A percentile compares a stretch with the other conserved stretches of the same genome.
phyloP scores from a whole-genome alignment of 2,329 filamentous ascomycete genomes.

The Diaporthe sp. region DNA sequence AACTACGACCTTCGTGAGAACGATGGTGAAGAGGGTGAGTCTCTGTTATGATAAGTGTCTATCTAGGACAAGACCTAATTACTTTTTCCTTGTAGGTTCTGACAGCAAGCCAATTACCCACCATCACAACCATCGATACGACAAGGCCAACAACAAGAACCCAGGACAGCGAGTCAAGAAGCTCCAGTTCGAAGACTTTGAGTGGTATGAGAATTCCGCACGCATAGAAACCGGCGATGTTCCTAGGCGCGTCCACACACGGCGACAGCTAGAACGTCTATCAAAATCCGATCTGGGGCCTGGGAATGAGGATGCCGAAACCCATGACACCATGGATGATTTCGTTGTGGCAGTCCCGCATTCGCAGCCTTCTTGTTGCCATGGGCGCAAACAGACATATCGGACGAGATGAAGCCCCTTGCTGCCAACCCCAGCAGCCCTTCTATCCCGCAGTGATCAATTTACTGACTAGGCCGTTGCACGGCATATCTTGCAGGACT shows the following conservation, averaged over 20 bases:
- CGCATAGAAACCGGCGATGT: background rate
- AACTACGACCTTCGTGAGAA: conserved; percentile 94
- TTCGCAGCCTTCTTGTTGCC: conserved; percentile 25
- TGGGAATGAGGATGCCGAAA: conserved; percentile 27
- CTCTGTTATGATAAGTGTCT: background rate
- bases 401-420: conserved; percentile 33
- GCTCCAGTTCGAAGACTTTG: conserved; percentile 95
- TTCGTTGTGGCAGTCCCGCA: conserved; percentile 30
- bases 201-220: conserved; percentile 77
- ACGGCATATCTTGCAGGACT: conserved; percentile 39
- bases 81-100: conserved; percentile 55
- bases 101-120: conserved; percentile 63
- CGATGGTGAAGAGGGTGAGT: conserved; percentile 84
- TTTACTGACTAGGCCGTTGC: conserved; percentile 36
- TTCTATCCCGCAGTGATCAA: background rate
- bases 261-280: conserved; percentile 23
- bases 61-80: conserved; percentile 2
- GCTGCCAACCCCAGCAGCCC: conserved; percentile 13
- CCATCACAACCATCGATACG: conserved; percentile 66
- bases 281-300: conserved; percentile 28
- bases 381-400: conserved; percentile 32
- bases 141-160: conserved; percentile 70
- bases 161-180: conserved; percentile 88
- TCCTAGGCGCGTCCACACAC: conserved; percentile 24
- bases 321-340: conserved; percentile 11